Conservation (phyloP, 805 yeast genomes). For the Monosporozyma unispora region DNA sequence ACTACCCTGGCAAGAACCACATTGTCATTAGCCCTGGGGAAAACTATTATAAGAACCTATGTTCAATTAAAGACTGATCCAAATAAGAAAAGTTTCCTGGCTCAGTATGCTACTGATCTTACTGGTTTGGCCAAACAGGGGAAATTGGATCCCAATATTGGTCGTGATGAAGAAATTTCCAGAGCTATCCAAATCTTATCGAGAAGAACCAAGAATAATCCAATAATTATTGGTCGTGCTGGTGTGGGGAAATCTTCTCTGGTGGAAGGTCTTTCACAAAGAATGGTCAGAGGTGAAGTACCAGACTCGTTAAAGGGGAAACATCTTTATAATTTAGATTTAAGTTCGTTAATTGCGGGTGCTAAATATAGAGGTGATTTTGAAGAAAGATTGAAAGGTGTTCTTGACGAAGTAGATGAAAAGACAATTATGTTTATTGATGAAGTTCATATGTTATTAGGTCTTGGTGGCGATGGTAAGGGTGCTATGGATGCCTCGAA, state of each 20-base stretch:
- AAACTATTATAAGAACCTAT: constrained; percentile 2
- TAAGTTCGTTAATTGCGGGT: constrained; percentile 86
- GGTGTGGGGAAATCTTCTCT: constrained; percentile 98
- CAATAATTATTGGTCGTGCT: constrained; percentile 90
- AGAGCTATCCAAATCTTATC: constrained; percentile 89
- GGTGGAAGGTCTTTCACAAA: constrained; percentile 92
- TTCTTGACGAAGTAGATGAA: constrained; percentile 75
- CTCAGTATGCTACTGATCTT: constrained; percentile 75
- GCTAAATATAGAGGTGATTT: constrained; percentile 95
- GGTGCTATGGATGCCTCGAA: constrained; percentile 96
- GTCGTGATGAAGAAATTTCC: constrained; percentile 90
- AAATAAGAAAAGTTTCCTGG: constrained; percentile 63
- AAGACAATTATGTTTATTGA: constrained; percentile 76
- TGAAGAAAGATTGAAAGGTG: constrained; percentile 77
- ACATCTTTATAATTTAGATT: constrained; percentile 71
- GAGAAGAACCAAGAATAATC: constrained; percentile 89
- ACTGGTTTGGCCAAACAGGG: constrained; percentile 85
- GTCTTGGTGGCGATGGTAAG: constrained; percentile 76
- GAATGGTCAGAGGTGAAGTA: constrained; percentile 84
- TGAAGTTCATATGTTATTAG: constrained; percentile 82
- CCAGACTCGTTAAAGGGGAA: constrained; percentile 91
- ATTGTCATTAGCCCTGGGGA: neutral
- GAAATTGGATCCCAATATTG: constrained; percentile 91
- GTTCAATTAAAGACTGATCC: constrained; percentile 34
- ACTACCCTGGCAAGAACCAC: neutral